These are phyloP conservation scores for Sistotremastrum niveocremeum DNA, from an alignment of 768 basidiomycete genomes.

Conservation along the genomic window DNA sequence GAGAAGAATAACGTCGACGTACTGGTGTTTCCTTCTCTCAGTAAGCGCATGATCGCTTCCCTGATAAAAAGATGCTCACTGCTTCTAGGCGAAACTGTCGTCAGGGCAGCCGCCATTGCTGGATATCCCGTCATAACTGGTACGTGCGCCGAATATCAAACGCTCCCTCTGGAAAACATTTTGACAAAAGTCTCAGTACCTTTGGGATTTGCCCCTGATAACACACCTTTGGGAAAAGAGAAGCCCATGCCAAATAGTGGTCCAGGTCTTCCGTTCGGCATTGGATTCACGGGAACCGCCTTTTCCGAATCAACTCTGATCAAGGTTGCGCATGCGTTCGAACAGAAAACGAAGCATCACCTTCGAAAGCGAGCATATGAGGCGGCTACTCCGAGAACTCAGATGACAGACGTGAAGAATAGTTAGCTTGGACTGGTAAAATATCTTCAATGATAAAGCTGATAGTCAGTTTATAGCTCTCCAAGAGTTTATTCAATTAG, in stretches of 20 bases:
- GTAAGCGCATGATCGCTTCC: background rate
- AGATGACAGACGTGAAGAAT: too few relatives aligned
- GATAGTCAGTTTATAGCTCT: too few relatives aligned
- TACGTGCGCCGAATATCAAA: background rate
- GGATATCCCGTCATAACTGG: conserved; percentile 8
- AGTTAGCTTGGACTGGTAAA: too few relatives aligned
- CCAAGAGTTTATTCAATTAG: too few relatives aligned
- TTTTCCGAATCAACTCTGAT: too few relatives aligned
- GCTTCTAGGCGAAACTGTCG: conserved; percentile 1
- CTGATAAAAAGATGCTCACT: background rate
- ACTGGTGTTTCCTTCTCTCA: conserved; percentile 3
- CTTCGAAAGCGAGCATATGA: too few relatives aligned
- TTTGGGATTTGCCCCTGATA: conserved; percentile 5
- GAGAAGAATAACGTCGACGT: conserved; percentile 4
- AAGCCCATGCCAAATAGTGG: background rate
- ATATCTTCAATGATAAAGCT: too few relatives aligned
- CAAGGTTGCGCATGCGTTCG: too few relatives aligned
- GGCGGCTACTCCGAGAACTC: too few relatives aligned
- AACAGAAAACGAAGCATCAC: too few relatives aligned
- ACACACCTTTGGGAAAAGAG: conserved; percentile 2
- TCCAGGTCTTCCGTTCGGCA: too few relatives aligned
- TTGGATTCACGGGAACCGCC: too few relatives aligned
- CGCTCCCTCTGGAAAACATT: background rate
- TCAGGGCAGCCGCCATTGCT: conserved; percentile 1
- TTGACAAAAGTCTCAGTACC: background rate